Evolutionary conservation across 495 filamentous ascomycete species (phyloP).

Genomic region (Tuber indicum): DNA sequence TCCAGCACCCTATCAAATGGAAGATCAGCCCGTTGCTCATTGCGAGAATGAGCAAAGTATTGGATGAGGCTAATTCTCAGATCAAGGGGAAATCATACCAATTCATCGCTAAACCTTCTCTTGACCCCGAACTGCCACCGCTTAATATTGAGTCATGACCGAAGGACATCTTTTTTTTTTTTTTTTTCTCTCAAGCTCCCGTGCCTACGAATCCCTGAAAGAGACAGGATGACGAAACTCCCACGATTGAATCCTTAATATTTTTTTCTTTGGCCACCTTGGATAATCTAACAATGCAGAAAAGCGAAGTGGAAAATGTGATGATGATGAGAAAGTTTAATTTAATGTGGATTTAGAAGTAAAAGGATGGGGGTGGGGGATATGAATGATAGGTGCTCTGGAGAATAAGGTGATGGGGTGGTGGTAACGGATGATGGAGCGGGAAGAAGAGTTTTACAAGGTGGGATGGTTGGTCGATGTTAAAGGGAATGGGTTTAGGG

Average conservation of each 20-base stretch:
- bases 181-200: slow-evolving; percentile 4
- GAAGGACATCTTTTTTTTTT: slow-evolving; percentile 22
- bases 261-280: slow-evolving; percentile 6
- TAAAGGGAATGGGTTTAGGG: slow-evolving; percentile 15
- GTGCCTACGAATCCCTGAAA: slow-evolving; percentile 21
- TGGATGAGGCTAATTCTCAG: slow-evolving; percentile 2
- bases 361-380: slow-evolving; percentile 8
- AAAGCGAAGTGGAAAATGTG: neutral
- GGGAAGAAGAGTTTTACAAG: neutral
- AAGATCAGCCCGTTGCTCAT: slow-evolving; percentile 22
- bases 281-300: neutral
- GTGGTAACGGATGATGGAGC: slow-evolving; percentile 21
- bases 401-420: slow-evolving; percentile 19
- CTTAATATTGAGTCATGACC: slow-evolving; percentile 18
- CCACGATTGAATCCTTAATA: slow-evolving; percentile 13
- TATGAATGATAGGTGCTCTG: neutral
- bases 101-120: slow-evolving; percentile 36
- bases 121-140: slow-evolving; percentile 15
- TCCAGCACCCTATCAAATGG: slow-evolving; percentile 54
- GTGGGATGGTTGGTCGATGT: slow-evolving; percentile 13
- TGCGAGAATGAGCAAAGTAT: neutral
- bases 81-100: slow-evolving; percentile 21
- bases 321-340: neutral
- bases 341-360: slow-evolving; percentile 1
- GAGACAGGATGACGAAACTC: neutral